Conservation (phyloP, 1,284 basidiomycete genomes). For the Abortiporus biennis region DNA sequence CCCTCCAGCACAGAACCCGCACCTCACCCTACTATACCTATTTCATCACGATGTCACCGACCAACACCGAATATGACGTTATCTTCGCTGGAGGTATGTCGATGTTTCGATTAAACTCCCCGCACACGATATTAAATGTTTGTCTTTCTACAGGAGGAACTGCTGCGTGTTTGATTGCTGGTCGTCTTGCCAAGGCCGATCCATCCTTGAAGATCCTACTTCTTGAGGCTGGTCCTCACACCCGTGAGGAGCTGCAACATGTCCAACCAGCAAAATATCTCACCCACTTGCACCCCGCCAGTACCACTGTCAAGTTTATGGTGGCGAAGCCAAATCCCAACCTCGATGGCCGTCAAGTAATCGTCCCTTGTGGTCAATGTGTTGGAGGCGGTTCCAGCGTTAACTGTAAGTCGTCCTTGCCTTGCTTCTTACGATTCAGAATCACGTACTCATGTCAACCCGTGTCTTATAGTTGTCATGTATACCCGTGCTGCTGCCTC, state of each 20-base stretch:
- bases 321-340: slow-evolving; percentile 22
- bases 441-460: background rate
- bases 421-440: no score
- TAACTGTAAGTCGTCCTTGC: slow-evolving; percentile 40
- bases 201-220: slow-evolving; percentile 33
- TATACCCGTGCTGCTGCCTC: slow-evolving; percentile 46
- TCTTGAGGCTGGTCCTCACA: slow-evolving; percentile 35
- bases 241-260: slow-evolving; percentile 22
- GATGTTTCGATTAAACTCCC: slow-evolving; percentile 4
- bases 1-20: no score
- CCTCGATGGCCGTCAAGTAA: slow-evolving; percentile 34
- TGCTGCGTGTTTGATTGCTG: slow-evolving; percentile 33
- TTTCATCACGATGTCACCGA: no score
- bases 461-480: slow-evolving; percentile 26
- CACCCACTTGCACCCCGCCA: slow-evolving; percentile 19
- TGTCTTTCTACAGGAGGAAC: slow-evolving; percentile 33
- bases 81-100: slow-evolving; percentile 41
- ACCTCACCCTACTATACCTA: no score
- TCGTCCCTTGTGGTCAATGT: slow-evolving; percentile 35
- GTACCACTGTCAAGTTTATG: slow-evolving; percentile 14
- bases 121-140: background rate
- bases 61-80: slow-evolving; percentile 32
- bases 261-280: slow-evolving; percentile 27
- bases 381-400: slow-evolving; percentile 53
- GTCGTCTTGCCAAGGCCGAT: slow-evolving; percentile 37